These are phyloP conservation scores for Chaetomium tenue DNA, from an alignment of 495 filamentous ascomycete species.

Conservation along the genomic window DNA sequence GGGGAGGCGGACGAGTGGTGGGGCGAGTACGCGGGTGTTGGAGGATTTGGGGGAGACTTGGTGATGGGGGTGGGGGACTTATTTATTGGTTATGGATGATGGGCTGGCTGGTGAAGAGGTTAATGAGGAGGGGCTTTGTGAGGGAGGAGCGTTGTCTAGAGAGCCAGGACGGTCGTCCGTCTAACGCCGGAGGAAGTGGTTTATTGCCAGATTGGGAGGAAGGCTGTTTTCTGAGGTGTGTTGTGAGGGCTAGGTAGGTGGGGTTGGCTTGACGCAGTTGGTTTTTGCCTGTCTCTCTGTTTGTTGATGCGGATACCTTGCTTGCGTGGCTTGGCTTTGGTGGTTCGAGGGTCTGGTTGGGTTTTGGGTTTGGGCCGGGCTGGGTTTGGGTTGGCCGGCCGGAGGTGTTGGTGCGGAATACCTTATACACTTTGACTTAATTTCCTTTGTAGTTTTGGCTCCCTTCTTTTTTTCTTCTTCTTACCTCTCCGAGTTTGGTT, in stretches of 20 bases:
- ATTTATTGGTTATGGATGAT: neutral
- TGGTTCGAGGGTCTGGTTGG: conserved; percentile 5
- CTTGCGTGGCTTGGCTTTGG: conserved; percentile 4
- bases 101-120: neutral
- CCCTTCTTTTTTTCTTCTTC: neutral
- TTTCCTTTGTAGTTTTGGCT: conserved; percentile 8
- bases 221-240: neutral
- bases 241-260: too few relatives aligned
- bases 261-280: too few relatives aligned
- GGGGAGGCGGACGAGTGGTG: conserved; percentile 44
- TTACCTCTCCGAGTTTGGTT: neutral
- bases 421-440: conserved; percentile 10
- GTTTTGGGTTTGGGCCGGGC: neutral
- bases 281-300: conserved; percentile 6
- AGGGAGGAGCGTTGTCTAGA: neutral
- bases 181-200: too few relatives aligned
- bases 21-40: conserved; percentile 31
- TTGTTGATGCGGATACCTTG: conserved; percentile 11
- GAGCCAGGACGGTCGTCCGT: too few relatives aligned
- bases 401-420: conserved; percentile 11
- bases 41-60: conserved; percentile 53
- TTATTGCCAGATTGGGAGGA: neutral
- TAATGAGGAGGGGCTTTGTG: too few relatives aligned
- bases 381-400: conserved; percentile 4
- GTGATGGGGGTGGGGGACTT: conserved; percentile 24